Evolutionary conservation across 768 basidiomycete species (phyloP).

Genomic region (Lactifluus echinatus): DNA sequence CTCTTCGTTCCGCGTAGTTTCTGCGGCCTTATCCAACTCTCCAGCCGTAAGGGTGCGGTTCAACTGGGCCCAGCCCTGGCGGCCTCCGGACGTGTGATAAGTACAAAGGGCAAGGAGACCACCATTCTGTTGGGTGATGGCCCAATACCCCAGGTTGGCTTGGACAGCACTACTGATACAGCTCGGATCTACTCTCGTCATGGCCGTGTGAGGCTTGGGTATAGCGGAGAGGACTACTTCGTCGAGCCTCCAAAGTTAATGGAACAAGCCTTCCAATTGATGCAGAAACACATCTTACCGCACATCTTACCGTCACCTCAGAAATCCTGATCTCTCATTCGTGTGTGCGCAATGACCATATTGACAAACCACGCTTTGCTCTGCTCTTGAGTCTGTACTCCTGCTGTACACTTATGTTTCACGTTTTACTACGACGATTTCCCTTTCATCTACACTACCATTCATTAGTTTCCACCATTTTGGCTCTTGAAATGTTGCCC

Average conservation of each 20-base stretch:
- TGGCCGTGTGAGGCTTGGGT: constrained; percentile 15
- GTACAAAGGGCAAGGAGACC: not conserved
- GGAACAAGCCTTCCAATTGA: constrained; percentile 5
- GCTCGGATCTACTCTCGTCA: constrained; percentile 12
- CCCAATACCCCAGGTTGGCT: not conserved
- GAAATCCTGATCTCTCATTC: not conserved
- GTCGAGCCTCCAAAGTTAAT: not conserved
- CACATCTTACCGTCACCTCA: not conserved
- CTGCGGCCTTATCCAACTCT: constrained; percentile 16
- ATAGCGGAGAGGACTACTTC: constrained; percentile 16
- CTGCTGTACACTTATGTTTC: too few relatives aligned
- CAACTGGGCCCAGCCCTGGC: constrained; percentile 12
- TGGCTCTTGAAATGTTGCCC: too few relatives aligned
- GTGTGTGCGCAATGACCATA: not conserved
- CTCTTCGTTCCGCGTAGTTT: constrained; percentile 18
- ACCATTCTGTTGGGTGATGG: constrained; percentile 12
- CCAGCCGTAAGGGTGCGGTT: not conserved
- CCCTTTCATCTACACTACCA: too few relatives aligned
- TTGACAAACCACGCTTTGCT: not conserved
- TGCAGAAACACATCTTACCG: constrained; percentile 6
- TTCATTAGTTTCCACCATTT: too few relatives aligned
- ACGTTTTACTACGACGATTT: too few relatives aligned
- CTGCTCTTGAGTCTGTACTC: not conserved
- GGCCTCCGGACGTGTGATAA: constrained; percentile 8
- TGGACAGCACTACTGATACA: constrained; percentile 3